Conservation (phyloP, 2,329 filamentous ascomycete species). For the Lachnellula arida region DNA sequence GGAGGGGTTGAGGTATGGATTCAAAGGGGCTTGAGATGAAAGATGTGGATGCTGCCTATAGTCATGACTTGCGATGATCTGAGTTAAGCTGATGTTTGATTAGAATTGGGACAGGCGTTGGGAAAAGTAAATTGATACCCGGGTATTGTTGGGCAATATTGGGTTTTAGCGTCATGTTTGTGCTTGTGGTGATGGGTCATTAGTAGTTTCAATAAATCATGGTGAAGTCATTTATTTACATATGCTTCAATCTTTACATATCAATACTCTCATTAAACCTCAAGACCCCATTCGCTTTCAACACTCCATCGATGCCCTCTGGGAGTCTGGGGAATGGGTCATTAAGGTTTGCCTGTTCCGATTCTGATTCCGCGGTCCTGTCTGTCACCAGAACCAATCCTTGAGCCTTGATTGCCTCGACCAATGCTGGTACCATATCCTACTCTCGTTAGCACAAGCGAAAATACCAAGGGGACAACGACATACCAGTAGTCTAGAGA, state of each 20-base stretch:
- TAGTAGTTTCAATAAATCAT: background rate
- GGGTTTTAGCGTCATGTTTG: background rate
- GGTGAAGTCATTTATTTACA: background rate
- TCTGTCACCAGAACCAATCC: constrained; percentile 90
- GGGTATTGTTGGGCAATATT: background rate
- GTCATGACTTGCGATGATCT: background rate
- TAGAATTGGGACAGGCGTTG: background rate
- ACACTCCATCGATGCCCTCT: constrained; percentile 79
- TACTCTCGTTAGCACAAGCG: constrained; percentile 37
- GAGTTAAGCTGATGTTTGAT: background rate
- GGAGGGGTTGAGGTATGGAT: constrained; percentile 56
- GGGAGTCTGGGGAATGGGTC: constrained; percentile 59
- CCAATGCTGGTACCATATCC: constrained; percentile 89
- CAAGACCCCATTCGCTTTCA: constrained; percentile 82
- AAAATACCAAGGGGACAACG: background rate
- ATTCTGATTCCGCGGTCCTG: constrained; percentile 53
- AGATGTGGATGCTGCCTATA: background rate
- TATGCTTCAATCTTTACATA: constrained; percentile 38
- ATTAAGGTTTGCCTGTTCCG: constrained; percentile 31
- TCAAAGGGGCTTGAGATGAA: constrained; percentile 55
- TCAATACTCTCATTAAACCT: constrained; percentile 92
- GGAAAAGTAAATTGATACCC: background rate
- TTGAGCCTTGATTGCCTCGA: constrained; percentile 90
- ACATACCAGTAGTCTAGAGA: constrained; percentile 76
- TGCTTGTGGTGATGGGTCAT: background rate